Conservation (phyloP, 2,329 filamentous ascomycete genomes). For the Sporothrix variecibatus region DNA sequence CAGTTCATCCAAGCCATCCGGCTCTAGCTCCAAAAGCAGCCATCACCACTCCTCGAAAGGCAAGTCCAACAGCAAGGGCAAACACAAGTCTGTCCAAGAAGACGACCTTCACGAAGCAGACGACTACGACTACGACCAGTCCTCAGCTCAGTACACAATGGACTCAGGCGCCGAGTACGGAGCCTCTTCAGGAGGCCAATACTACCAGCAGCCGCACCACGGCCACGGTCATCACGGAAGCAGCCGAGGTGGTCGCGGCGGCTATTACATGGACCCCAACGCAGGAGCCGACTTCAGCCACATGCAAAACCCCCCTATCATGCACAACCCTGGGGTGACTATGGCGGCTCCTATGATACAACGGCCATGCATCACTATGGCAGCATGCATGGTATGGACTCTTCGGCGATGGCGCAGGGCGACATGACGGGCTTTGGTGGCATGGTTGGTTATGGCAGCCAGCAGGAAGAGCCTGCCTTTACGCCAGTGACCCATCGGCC, state of each 20-base stretch:
- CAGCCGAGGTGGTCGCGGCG: neutral
- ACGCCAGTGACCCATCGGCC: constrained; percentile 26
- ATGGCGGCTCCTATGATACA: neutral
- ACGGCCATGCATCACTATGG: neutral
- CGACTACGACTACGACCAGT: neutral
- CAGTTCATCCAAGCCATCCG: neutral
- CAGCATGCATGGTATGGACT: neutral
- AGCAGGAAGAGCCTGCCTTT: neutral
- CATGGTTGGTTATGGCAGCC: neutral
- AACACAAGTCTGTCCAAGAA: neutral
- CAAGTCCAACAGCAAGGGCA: constrained; percentile 9
- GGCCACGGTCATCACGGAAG: constrained; percentile 2
- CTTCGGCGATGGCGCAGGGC: neutral
- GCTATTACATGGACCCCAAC: neutral
- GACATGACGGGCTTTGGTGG: neutral
- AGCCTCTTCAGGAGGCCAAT: neutral
- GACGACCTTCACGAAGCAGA: neutral
- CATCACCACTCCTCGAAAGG: constrained; percentile 6
- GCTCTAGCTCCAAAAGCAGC: neutral
- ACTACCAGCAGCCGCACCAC: neutral
- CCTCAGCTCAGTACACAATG: neutral
- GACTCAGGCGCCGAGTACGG: neutral
- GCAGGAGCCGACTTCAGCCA: neutral
- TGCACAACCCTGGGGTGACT: neutral
- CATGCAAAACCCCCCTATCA: neutral